A percentile compares a stretch with the other conserved stretches of the same genome.
These are phyloP conservation scores for Rheum nobile DNA, from an alignment of 148 eudicot species.

Conservation along the genomic window DNA sequence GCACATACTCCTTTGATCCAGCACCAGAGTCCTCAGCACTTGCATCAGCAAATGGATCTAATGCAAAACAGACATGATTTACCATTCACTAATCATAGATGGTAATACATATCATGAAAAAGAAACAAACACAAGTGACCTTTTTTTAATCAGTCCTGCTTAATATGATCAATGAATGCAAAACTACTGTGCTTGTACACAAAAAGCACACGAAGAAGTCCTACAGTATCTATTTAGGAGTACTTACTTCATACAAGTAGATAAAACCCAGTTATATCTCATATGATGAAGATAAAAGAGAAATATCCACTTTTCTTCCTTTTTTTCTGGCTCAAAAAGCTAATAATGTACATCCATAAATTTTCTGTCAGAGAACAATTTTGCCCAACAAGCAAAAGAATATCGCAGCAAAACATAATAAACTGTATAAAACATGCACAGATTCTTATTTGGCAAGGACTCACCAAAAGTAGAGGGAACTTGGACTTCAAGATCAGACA, in stretches of 20 bases:
- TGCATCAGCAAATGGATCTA: constrained; percentile 96
- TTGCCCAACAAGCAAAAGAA: neutral
- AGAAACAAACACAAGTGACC: neutral
- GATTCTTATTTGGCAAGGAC: neutral
- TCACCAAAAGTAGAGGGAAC: constrained; percentile 55
- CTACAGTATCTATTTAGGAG: neutral
- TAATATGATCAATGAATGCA: neutral
- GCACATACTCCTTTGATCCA: constrained; percentile 85
- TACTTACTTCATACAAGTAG: neutral
- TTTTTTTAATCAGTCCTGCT: neutral
- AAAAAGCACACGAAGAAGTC: neutral
- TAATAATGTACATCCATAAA: neutral
- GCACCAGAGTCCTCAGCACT: constrained; percentile 96
- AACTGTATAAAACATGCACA: neutral
- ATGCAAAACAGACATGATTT: neutral
- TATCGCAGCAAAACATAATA: neutral
- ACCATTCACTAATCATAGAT: neutral
- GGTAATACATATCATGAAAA: neutral
- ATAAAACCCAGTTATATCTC: neutral
- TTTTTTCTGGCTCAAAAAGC: neutral
- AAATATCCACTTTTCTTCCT: neutral
- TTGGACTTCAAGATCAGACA: constrained; percentile 56
- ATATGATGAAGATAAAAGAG: neutral
- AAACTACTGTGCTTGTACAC: neutral
- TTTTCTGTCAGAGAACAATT: neutral